Base-by-base conservation (phyloP, 2,329 filamentous ascomycete species). In the Pyrenochaeta sp. region DNA sequence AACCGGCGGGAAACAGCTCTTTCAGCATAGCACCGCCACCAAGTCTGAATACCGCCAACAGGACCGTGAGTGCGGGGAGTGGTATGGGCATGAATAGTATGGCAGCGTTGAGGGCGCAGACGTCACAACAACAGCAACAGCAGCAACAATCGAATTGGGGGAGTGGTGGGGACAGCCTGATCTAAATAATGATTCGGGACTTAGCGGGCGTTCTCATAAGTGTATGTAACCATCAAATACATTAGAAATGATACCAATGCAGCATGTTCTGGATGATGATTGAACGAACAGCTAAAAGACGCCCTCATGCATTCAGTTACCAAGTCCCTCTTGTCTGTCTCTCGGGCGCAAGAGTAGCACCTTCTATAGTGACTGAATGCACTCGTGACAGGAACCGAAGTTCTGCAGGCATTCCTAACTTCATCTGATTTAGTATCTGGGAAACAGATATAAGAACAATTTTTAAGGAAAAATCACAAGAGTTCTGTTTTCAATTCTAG, bases 11-110 rank as follows among this genome's bases (percentile, higher is more conserved):
- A 8, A 55, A 30, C 2, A 49, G 45, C 14, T 40, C 61, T 1
- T 65, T 65, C 20, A 53, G 53, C n/a, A 67, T 68, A 39, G 48
- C 60, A n/a, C 61, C 60, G 4, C 62, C 62, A 10, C 60, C 62
- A 3, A 47, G 55, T 24, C 29, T 44, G 30, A 38, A 49, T n/a
- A 40, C 48, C 44, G 51, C 44, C 3, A 43, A 30, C 32, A 45
- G 59, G 30, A 54, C 49, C n/a, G 36, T 35, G 2, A 55, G 55
- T 35, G 36, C 60, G 42, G 59, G 58, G 41, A 31, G 65, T 56
- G 63, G 59, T 46, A 19, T 69, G 46, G 65, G 67, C 10, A 63
- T 64, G 49, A 41, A 55, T 26, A 58, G 52, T 24, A 61, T 63
- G 60, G 48, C 55, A 27, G 52, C 49, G 28, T 51, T 65, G 36